Percentiles rank a stretch among this genome's conserved stretches.
Evolutionary conservation across 208 protist genomes (phyloP).

Genomic region (Trypanosoma platydactyli): DNA sequence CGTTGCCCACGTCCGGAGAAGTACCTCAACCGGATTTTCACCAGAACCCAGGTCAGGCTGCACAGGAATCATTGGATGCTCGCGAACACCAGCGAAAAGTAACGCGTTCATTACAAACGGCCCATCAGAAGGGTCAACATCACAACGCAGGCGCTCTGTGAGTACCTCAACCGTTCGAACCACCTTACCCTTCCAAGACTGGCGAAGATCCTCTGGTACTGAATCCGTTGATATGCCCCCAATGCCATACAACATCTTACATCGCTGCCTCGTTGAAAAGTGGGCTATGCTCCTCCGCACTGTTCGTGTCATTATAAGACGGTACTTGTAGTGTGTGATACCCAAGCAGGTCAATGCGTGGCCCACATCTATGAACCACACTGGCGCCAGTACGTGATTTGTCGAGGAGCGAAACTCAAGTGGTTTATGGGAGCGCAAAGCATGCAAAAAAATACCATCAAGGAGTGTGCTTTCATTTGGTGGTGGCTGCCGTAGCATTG

Average conservation of each 20-base stretch:
- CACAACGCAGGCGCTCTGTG: slow-evolving; percentile 49
- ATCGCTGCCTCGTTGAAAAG: slow-evolving; percentile 62
- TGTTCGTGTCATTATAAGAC: slow-evolving; percentile 68
- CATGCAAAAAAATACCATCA: slow-evolving; percentile 84
- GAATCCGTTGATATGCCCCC: slow-evolving; percentile 39
- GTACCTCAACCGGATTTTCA: slow-evolving; percentile 77
- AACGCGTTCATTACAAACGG: slow-evolving; percentile 82
- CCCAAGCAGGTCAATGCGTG: slow-evolving; percentile 75
- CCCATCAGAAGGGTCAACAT: slow-evolving; percentile 64
- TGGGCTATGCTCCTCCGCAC: slow-evolving; percentile 45
- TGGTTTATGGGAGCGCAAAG: slow-evolving; percentile 50
- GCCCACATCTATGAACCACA: slow-evolving; percentile 83
- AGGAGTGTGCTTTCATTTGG: slow-evolving; percentile 54
- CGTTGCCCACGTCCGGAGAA: slow-evolving; percentile 72
- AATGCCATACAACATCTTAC: slow-evolving; percentile 80
- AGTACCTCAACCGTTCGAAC: slow-evolving; percentile 45
- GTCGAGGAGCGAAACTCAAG: slow-evolving; percentile 26
- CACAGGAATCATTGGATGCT: slow-evolving; percentile 74
- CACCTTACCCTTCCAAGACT: slow-evolving; percentile 66
- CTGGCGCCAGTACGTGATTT: slow-evolving; percentile 43
- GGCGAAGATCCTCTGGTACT: slow-evolving; percentile 48
- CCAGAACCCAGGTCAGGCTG: slow-evolving; percentile 21
- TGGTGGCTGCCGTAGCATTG: slow-evolving; percentile 80
- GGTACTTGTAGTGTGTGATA: slow-evolving; percentile 78
- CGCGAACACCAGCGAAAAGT: slow-evolving; percentile 53